A percentile compares a stretch with the other conserved stretches of the same genome.
Conservation (phyloP, 345 rosid genomes). For the Euphorbia lathyris region DNA sequence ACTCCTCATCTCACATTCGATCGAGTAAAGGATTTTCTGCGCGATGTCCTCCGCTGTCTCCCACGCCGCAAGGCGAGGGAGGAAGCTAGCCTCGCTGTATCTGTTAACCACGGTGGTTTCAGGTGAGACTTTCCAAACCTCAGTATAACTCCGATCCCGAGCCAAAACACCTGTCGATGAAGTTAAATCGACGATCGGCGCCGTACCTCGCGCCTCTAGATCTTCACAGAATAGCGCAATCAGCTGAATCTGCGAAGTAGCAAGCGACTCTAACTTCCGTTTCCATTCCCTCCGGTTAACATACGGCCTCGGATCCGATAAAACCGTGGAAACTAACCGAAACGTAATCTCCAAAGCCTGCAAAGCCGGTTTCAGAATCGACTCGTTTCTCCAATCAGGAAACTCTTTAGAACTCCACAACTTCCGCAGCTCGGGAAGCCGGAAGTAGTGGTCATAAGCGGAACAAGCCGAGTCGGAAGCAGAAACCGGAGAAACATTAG, state of each 20-base stretch:
- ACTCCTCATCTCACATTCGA: constrained; percentile 78
- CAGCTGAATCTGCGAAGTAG: constrained; percentile 61
- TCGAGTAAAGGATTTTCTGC: constrained; percentile 49
- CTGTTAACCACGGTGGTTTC: constrained; percentile 44
- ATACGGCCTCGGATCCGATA: constrained; percentile 77
- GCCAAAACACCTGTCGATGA: constrained; percentile 41
- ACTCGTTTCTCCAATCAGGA: constrained; percentile 62
- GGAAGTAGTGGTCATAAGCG: constrained; percentile 73
- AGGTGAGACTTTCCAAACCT: constrained; percentile 63
- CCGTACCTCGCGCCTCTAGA: constrained; percentile 26
- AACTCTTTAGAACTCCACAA: constrained; percentile 50
- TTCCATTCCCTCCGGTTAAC: constrained; percentile 61
- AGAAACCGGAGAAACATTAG: constrained; percentile 30
- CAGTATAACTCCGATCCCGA: constrained; percentile 49
- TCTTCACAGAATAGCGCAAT: constrained; percentile 56
- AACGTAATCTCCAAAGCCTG: constrained; percentile 82
- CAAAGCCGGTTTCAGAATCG: constrained; percentile 66
- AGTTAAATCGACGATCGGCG: constrained; percentile 47
- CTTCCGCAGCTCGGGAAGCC: constrained; percentile 59
- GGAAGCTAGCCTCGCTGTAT: constrained; percentile 66
- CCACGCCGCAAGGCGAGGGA: constrained; percentile 81
- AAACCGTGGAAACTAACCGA: constrained; percentile 62
- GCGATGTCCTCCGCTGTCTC: constrained; percentile 64
- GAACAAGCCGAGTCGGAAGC: constrained; percentile 49
- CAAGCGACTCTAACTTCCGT: constrained; percentile 67